phyloP scores from a whole-genome alignment of 2,329 filamentous ascomycete species.

The Claviceps pazoutovae region DNA sequence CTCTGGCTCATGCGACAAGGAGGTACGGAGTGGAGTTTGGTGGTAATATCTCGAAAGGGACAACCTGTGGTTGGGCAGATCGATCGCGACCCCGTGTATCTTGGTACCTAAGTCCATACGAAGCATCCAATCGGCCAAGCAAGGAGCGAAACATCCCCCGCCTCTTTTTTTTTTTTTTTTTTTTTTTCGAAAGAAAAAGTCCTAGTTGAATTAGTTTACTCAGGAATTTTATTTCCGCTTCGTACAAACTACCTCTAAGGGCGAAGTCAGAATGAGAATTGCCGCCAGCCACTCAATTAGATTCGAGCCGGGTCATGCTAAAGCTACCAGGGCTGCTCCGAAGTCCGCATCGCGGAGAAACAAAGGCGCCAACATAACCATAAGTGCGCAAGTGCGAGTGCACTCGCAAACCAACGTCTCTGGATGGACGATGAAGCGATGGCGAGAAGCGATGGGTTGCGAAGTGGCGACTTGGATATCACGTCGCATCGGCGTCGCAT shows the following conservation, averaged over 20 bases:
- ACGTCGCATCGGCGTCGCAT: conserved; percentile 6
- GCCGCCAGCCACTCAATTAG: not conserved
- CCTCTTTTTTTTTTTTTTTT: not conserved
- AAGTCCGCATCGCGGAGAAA: no score
- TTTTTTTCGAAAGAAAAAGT: not conserved
- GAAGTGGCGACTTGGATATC: conserved; percentile 3
- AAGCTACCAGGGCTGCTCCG: no score
- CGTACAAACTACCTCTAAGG: no score
- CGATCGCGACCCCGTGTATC: conserved; percentile 8
- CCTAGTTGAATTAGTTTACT: not conserved
- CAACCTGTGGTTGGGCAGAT: no score
- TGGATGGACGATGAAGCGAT: not conserved
- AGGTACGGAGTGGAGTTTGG: no score
- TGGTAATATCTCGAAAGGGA: no score
- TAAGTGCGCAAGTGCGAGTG: no score
- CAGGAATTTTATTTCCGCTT: no score
- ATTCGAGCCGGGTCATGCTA: no score
- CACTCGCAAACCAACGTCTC: not conserved
- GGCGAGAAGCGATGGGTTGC: not conserved
- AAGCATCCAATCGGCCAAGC: conserved; percentile 3
- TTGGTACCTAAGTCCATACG: not conserved
- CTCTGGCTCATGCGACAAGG: no score
- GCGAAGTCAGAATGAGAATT: not conserved
- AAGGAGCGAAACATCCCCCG: not conserved
- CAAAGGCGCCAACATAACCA: no score